Conservation (phyloP, 176 grass and related monocot genomes). For the Pontederia paniculata region DNA sequence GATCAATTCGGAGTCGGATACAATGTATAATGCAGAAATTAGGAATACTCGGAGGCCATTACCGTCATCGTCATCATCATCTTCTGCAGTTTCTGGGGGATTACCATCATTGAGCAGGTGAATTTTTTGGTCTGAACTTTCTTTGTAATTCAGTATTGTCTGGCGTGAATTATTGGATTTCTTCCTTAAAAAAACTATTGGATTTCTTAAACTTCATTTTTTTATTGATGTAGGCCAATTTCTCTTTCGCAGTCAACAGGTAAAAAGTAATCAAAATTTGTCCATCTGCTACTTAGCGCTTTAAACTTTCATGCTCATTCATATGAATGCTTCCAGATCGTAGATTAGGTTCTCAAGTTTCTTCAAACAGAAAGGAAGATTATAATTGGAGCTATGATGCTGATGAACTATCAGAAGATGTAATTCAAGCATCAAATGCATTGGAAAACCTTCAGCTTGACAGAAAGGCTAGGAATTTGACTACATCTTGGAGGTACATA, state of each 20-base stretch:
- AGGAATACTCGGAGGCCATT: conserved; percentile 58
- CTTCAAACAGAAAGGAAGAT: conserved; percentile 62
- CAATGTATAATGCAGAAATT: conserved; percentile 39
- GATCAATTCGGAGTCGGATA: conserved; percentile 51
- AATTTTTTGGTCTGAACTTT: too few relatives aligned
- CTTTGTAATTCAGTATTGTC: too few relatives aligned
- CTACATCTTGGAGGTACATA: conserved; percentile 73
- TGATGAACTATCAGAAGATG: conserved; percentile 79
- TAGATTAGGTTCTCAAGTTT: conserved; percentile 40
- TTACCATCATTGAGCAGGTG: conserved; percentile 70
- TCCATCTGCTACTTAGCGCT: neutral
- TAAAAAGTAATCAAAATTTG: conserved; percentile 14
- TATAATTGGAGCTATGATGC: conserved; percentile 84
- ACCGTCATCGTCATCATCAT: conserved; percentile 39
- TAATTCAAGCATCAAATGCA: conserved; percentile 56
- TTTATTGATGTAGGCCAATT: conserved; percentile 44
- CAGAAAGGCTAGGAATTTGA: conserved; percentile 62
- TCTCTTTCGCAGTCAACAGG: conserved; percentile 53
- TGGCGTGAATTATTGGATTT: too few relatives aligned
- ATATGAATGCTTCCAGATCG: conserved; percentile 31
- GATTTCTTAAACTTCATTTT: conserved; percentile 21
- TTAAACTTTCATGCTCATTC: conserved; percentile 6
- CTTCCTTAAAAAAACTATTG: too few relatives aligned
- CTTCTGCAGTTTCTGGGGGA: conserved; percentile 40
- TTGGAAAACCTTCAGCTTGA: conserved; percentile 78